phyloP scores from a whole-genome alignment of 169 alveolate genomes.

The Babesia ovata region DNA sequence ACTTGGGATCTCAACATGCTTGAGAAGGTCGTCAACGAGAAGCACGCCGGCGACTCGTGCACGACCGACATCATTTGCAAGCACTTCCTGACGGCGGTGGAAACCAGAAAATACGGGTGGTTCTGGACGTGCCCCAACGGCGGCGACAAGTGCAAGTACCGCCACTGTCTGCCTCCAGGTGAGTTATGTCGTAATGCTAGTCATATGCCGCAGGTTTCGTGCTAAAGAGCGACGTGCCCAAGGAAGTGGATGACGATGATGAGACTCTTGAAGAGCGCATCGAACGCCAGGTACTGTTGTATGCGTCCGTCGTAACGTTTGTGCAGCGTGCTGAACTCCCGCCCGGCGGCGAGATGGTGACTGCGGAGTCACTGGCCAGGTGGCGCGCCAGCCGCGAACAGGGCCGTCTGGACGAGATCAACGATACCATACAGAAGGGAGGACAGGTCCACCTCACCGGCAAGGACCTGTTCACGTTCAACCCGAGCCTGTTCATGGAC shows the following conservation, averaged over 20 bases:
- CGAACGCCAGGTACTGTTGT: constrained; percentile 61
- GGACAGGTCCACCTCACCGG: constrained; percentile 61
- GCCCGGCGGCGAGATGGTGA: constrained; percentile 71
- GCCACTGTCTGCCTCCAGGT: constrained; percentile 98
- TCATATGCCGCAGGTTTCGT: constrained; percentile 40
- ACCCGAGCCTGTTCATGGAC: constrained; percentile 71
- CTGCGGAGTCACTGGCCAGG: constrained; percentile 56
- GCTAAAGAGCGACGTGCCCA: constrained; percentile 51
- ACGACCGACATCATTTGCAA: constrained; percentile 93
- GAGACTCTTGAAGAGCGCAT: constrained; percentile 69
- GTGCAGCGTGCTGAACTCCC: constrained; percentile 63
- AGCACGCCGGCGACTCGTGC: constrained; percentile 73
- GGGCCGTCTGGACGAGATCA: constrained; percentile 56
- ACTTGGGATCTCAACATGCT: constrained; percentile 61
- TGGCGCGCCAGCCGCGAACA: constrained; percentile 61
- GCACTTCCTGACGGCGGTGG: constrained; percentile 95
- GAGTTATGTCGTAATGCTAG: background rate
- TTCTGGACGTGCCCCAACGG: constrained; percentile 99
- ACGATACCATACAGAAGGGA: constrained; percentile 60
- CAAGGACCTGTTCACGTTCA: constrained; percentile 67
- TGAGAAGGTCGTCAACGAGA: constrained; percentile 78
- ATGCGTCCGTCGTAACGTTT: background rate
- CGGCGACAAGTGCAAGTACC: constrained; percentile 95
- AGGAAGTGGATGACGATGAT: constrained; percentile 68
- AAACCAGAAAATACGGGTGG: constrained; percentile 95